Evolutionary conservation across 768 basidiomycete genomes (phyloP).

Genomic region (Lentinula sp.): DNA sequence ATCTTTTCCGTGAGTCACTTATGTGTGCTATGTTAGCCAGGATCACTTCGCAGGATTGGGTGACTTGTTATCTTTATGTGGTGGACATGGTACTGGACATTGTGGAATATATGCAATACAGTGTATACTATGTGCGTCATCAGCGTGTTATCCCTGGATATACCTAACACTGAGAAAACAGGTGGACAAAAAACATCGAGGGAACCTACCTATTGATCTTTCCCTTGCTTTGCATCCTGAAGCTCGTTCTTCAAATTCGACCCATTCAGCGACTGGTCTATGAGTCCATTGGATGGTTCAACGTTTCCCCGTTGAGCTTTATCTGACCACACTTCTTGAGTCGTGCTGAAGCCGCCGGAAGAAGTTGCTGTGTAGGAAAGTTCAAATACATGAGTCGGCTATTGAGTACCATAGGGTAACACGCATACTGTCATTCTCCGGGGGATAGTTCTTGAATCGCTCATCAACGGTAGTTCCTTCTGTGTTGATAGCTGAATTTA

Average conservation of each 20-base stretch:
- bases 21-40: too few species aligned
- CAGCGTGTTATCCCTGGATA: too few species aligned
- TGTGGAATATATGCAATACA: too few species aligned
- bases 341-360: conserved; percentile 19
- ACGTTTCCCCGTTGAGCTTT: conserved; percentile 19
- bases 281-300: conserved; percentile 8
- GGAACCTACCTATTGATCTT: not conserved
- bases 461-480: not conserved
- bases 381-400: not conserved
- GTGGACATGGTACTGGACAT: too few species aligned
- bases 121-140: too few species aligned
- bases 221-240: conserved; percentile 13
- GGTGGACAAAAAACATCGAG: too few species aligned
- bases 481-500: not conserved
- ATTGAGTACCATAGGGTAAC: too few species aligned
- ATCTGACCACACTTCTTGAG: conserved; percentile 19
- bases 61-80: too few species aligned
- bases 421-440: not conserved
- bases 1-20: too few species aligned
- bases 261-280: conserved; percentile 16
- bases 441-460: not conserved
- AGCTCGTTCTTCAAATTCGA: conserved; percentile 13
- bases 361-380: conserved; percentile 14
- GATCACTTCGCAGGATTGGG: too few species aligned
- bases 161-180: too few species aligned